phyloP scores from a whole-genome alignment of 2,329 filamentous ascomycete species.

The Waltergamsia citrina region DNA sequence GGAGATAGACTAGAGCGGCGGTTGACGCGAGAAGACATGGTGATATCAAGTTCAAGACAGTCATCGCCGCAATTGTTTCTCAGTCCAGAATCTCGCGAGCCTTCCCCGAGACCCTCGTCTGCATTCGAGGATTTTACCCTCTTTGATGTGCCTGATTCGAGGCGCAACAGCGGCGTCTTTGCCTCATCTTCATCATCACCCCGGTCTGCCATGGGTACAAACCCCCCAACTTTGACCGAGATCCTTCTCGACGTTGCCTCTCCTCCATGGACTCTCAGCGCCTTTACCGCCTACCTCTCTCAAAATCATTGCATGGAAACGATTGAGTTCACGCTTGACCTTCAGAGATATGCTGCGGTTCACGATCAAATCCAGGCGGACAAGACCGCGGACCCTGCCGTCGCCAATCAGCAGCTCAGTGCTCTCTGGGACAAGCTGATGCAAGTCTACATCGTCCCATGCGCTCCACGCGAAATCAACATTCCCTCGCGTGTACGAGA shows the following conservation, averaged over 20 bases:
- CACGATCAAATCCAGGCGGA: constrained; percentile 33
- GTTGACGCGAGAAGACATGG: background rate
- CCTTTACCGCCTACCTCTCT: constrained; percentile 93
- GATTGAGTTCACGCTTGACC: constrained; percentile 92
- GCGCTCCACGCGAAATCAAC: constrained; percentile 81
- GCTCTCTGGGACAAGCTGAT: constrained; percentile 82
- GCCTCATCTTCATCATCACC: constrained; percentile 29
- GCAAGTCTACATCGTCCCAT: constrained; percentile 81
- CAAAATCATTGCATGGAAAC: constrained; percentile 97
- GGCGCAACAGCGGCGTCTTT: constrained; percentile 38
- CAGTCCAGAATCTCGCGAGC: constrained; percentile 29
- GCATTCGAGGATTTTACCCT: constrained; percentile 36
- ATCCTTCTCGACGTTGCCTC: constrained; percentile 81
- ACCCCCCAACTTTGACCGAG: constrained; percentile 66
- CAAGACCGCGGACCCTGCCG: constrained; percentile 15
- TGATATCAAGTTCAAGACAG: background rate
- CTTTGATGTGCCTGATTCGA: constrained; percentile 28
- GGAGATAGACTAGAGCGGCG: background rate
- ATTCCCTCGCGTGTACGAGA: constrained; percentile 80
- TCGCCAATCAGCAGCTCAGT: constrained; percentile 53
- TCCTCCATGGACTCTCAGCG: constrained; percentile 80
- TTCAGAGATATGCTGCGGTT: constrained; percentile 67
- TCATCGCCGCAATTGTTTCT: no score
- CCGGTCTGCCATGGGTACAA: constrained; percentile 18
- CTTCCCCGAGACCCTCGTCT: constrained; percentile 33